Evolutionary conservation across 73 alveolate species (phyloP).

Genomic region (Paramecium sexaurelia): DNA sequence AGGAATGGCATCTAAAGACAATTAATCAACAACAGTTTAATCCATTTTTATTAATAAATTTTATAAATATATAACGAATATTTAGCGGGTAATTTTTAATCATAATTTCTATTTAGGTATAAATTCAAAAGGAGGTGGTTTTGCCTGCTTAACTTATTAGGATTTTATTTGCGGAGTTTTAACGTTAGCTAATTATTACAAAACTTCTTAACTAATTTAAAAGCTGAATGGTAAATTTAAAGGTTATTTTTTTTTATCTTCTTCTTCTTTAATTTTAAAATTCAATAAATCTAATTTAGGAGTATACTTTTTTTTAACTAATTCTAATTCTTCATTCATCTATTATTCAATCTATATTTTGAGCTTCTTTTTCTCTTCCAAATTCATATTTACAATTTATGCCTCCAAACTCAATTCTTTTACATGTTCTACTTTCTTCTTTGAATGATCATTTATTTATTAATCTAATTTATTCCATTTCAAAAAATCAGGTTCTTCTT

Average conservation of each 20-base stretch:
- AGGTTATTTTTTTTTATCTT: slow-evolving; percentile 1
- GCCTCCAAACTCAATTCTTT: neutral
- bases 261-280: neutral
- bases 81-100: slow-evolving; percentile 24
- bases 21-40: slow-evolving; percentile 24
- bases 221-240: neutral
- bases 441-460: neutral
- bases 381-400: neutral
- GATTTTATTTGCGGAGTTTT: neutral
- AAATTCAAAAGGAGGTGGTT: neutral
- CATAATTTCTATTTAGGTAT: slow-evolving; percentile 35
- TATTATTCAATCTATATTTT: neutral
- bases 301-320: neutral
- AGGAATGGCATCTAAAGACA: slow-evolving; percentile 23
- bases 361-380: neutral
- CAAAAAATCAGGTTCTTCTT: slow-evolving; percentile 18
- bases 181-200: neutral
- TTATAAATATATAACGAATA: slow-evolving; percentile 23
- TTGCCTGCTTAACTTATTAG: neutral
- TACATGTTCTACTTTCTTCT: neutral
- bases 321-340: neutral
- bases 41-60: slow-evolving; percentile 26
- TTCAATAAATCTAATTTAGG: neutral
- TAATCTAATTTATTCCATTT: slow-evolving; percentile 8
- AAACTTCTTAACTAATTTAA: neutral